Evolutionary conservation across 192 early-diverging fungal genomes (phyloP), one percentile per base, ranked within the genome.

Genomic region (Linderina pennispora): DNA sequence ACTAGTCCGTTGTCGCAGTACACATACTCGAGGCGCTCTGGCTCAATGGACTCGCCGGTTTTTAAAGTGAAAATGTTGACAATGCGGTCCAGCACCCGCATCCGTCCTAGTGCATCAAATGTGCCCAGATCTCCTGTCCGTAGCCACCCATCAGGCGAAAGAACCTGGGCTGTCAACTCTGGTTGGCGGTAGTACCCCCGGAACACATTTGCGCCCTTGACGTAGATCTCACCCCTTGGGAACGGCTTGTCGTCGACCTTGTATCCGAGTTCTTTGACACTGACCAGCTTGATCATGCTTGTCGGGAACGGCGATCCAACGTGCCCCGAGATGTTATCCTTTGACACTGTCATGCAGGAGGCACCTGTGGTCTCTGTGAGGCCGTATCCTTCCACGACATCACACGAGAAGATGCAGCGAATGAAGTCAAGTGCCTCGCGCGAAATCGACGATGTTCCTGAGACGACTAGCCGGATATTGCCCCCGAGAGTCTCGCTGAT

Each of bases 71-170:
- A 87, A 28, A 98, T 79, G 65, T 94, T 96, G 84, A 93, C 94
- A 59, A 85, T 89, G 47, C 95, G 83, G 65, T 98, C 95, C 56
- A 98, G 94, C 33, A 98, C 82, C 23, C 77, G 66, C 17, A 98
- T 58, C 33, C 85, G 77, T 8, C 92, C 92, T 48, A 92, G 82
- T 8, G 80, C 67, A 52, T 85, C 77, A 79, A 84, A 88, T 80
- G 91, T 86, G 45, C 83, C 95, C 58, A 98, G 88, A 68, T 93
- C 92, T 33, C 92, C 92, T n/a, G 91, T 94, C 58, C 78, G 81
- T 50, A 94, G 71, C 91, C 91, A 96, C 22, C 86, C 86, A 57
- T 94, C 91, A 22, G 65, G 69, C 3, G 85, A 87, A 24, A 91
- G 57, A 0, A 82, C 77, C 40, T 94, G 87, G 33, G 72, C 73